These are phyloP conservation scores for Bipolaris oryzae DNA, from an alignment of 2,329 filamentous ascomycete species.

Conservation along the genomic window DNA sequence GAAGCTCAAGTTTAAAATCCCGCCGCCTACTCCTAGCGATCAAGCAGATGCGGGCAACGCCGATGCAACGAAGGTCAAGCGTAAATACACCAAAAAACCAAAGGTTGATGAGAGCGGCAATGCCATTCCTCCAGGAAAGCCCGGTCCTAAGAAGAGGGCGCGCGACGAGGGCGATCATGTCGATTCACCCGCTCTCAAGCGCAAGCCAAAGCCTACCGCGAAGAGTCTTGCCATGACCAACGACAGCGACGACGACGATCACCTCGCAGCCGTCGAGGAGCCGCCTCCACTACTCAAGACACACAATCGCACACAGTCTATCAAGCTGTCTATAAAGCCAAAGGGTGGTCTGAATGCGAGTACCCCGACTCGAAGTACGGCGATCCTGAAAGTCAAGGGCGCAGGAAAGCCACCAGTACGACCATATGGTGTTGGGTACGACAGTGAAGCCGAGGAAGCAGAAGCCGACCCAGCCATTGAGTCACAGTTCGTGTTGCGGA, in stretches of 20 bases:
- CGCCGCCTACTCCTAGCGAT: conserved; percentile 26
- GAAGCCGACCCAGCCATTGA: conserved; percentile 88
- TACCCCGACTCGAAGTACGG: conserved; percentile 27
- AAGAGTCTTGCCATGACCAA: conserved; percentile 38
- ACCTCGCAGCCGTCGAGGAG: conserved; percentile 16
- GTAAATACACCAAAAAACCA: conserved; percentile 52
- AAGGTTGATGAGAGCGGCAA: conserved; percentile 42
- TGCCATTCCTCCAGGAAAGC: conserved; percentile 32
- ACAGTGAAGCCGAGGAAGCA: conserved; percentile 91
- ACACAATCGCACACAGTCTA: conserved; percentile 31
- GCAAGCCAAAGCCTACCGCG: conserved; percentile 43
- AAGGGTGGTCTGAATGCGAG: conserved; percentile 25
- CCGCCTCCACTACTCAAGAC: conserved; percentile 16
- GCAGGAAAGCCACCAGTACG: conserved; percentile 49
- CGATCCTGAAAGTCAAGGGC: conserved; percentile 45
- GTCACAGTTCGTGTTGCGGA: conserved; percentile 86
- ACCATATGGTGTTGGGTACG: conserved; percentile 86
- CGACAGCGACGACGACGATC: conserved; percentile 39
- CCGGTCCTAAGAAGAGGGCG: conserved; percentile 42
- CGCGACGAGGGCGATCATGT: conserved; percentile 45
- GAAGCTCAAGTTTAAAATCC: conserved; percentile 45
- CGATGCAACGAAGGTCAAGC: conserved; percentile 50
- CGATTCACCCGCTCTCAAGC: conserved; percentile 37
- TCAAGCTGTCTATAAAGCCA: conserved; percentile 43
- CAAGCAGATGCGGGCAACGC: conserved; percentile 36